Conservation (phyloP, 208 protist species). For the Vickermania spadyakhi region DNA sequence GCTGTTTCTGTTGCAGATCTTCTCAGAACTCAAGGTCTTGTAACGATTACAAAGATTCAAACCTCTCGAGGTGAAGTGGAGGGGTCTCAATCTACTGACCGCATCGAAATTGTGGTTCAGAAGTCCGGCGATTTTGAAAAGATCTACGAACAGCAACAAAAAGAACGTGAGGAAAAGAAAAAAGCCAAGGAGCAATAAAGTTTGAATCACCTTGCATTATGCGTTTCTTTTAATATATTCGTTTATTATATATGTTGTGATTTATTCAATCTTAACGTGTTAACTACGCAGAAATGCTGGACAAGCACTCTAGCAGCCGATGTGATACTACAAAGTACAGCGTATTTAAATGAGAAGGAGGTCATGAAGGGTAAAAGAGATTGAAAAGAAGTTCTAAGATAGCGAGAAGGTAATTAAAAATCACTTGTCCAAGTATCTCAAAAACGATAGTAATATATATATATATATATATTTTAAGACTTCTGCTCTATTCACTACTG, state of each 20-base stretch:
- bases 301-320: no score
- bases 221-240: conserved; percentile 14
- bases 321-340: no score
- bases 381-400: background rate
- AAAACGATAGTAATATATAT: no score
- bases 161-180: conserved; percentile 12
- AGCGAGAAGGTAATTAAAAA: no score
- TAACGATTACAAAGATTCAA: conserved; percentile 71
- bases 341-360: no score
- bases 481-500: no score
- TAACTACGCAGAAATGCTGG: no score
- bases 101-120: conserved; percentile 67
- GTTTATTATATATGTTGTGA: conserved; percentile 5
- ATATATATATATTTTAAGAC: no score
- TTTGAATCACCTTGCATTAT: background rate
- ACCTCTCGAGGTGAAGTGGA: conserved; percentile 71
- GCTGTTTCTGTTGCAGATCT: conserved; percentile 83
- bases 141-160: conserved; percentile 75
- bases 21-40: conserved; percentile 78
- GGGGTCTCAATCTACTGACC: conserved; percentile 53
- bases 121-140: conserved; percentile 76
- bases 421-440: no score
- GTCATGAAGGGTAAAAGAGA: no score
- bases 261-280: conserved; percentile 7
- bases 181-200: conserved; percentile 8